Percentiles rank a stretch among this genome's conserved stretches.
Evolutionary conservation across 331 rosid species (phyloP).

Genomic region (Acacia pycnantha): DNA sequence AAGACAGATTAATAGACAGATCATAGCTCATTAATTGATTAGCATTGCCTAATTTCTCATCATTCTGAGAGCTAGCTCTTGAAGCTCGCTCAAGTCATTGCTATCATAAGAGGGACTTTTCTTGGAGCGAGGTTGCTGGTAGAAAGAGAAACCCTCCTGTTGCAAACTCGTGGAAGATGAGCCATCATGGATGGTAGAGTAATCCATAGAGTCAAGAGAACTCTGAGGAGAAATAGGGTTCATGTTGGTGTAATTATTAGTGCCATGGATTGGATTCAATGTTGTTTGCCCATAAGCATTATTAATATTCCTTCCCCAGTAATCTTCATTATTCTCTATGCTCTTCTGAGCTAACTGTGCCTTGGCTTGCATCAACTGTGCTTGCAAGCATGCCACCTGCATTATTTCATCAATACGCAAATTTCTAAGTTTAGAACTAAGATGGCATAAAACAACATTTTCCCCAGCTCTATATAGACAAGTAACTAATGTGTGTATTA

Average conservation of each 20-base stretch:
- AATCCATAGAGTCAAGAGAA: constrained; percentile 73
- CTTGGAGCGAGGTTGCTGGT: constrained; percentile 40
- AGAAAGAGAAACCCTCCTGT: constrained; percentile 43
- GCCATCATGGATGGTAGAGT: constrained; percentile 41
- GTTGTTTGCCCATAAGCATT: constrained; percentile 9
- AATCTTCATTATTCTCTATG: constrained; percentile 41
- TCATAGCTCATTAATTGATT: neutral
- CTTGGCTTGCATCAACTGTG: constrained; percentile 82
- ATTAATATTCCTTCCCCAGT: constrained; percentile 39
- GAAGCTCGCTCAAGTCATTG: constrained; percentile 85
- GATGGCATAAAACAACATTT: neutral
- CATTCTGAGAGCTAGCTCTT: constrained; percentile 91
- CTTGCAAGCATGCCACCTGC: constrained; percentile 87
- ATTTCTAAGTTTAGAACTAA: neutral
- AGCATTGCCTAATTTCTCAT: constrained; percentile 56
- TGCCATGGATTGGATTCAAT: neutral
- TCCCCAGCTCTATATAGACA: neutral
- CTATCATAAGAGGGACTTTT: constrained; percentile 41
- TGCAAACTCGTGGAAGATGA: constrained; percentile 43
- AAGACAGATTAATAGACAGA: neutral
- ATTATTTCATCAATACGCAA: neutral
- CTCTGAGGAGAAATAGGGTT: constrained; percentile 89
- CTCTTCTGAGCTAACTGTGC: constrained; percentile 70
- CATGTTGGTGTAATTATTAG: constrained; percentile 54
- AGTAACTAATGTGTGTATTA: neutral